These are phyloP conservation scores for Boletus fagicola DNA, from an alignment of 768 basidiomycete genomes.

Conservation along the genomic window DNA sequence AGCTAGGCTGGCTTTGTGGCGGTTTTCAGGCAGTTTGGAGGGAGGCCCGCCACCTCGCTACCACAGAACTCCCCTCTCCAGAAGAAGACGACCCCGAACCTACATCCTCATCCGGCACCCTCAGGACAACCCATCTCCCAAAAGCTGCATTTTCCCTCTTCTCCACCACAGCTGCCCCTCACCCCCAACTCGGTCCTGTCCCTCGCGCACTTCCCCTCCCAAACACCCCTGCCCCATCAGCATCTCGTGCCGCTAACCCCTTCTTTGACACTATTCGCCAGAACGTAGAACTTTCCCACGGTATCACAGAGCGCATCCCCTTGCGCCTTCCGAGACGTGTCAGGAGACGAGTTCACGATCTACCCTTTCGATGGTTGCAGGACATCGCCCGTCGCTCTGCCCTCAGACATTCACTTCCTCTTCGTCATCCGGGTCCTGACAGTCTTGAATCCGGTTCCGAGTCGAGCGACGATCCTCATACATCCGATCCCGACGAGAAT, in stretches of 20 bases:
- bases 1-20: slow-evolving; percentile 77
- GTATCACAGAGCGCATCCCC: slow-evolving; percentile 79
- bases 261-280: slow-evolving; percentile 95
- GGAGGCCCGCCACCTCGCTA: slow-evolving; percentile 51
- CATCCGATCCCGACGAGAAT: slow-evolving; percentile 34
- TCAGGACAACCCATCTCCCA: slow-evolving; percentile 61
- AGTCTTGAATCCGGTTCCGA: slow-evolving; percentile 32
- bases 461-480: slow-evolving; percentile 34
- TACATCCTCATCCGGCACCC: slow-evolving; percentile 23
- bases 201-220: neutral
- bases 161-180: slow-evolving; percentile 36
- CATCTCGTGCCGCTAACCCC: slow-evolving; percentile 57
- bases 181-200: slow-evolving; percentile 8
- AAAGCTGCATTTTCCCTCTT: slow-evolving; percentile 60
- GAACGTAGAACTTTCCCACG: slow-evolving; percentile 74
- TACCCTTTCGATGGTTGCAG: slow-evolving; percentile 78
- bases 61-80: slow-evolving; percentile 45
- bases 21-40: slow-evolving; percentile 74
- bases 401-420: slow-evolving; percentile 12
- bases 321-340: slow-evolving; percentile 53
- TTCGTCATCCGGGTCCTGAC: slow-evolving; percentile 18
- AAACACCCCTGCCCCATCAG: slow-evolving; percentile 22
- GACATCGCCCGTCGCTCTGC: slow-evolving; percentile 62
- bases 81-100: slow-evolving; percentile 51
- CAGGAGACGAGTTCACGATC: slow-evolving; percentile 59